Base-by-base conservation (phyloP, 176 grass and related monocot species). In the Thinopyrum elongatum region DNA sequence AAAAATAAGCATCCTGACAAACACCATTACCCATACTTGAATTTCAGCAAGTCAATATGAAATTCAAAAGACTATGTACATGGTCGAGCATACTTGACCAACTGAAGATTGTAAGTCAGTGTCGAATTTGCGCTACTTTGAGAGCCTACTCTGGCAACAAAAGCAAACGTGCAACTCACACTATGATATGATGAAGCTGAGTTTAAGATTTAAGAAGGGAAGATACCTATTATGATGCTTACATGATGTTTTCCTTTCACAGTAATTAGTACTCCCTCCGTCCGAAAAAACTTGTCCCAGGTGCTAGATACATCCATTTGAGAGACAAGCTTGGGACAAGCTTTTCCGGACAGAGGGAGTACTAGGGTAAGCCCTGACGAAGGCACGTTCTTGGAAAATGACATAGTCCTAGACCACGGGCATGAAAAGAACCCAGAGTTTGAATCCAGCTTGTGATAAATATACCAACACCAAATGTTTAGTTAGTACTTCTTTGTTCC, bases 221-320 rank as follows among this genome's bases (percentile, higher is more conserved):
- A 19, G 49, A 19, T 28, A 36, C 0, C 26, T 67, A 65, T 51
- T 73, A 10, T 25, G 1, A 89, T 44, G 35, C 63, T 22, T 58
- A 59, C 68, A 64, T 57, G 42, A 19, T 19, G 34, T 49, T 80
- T 75, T 65, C 38, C n/a, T 44, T 84, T 80, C 46, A 60, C 80
- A 22, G 81, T 75, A 47, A 85, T 80, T 81, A 84, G n/a, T 34
- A 53, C 49, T 53, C n/a, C n/a, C n/a, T n/a, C n/a, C n/a, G n/a
- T n/a, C n/a, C n/a, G n/a, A n/a, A n/a, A n/a, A n/a, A n/a, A n/a
- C n/a, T n/a, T n/a, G n/a, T n/a, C n/a, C n/a, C n/a, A n/a, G n/a
- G n/a, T n/a, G n/a, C n/a, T n/a, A n/a, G n/a, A n/a, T n/a, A n/a
- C n/a, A n/a, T n/a, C n/a, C n/a, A n/a, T n/a, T n/a, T n/a, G n/a